phyloP scores from a whole-genome alignment of 192 early-diverging fungal genomes.

The Coemansia sp. region DNA sequence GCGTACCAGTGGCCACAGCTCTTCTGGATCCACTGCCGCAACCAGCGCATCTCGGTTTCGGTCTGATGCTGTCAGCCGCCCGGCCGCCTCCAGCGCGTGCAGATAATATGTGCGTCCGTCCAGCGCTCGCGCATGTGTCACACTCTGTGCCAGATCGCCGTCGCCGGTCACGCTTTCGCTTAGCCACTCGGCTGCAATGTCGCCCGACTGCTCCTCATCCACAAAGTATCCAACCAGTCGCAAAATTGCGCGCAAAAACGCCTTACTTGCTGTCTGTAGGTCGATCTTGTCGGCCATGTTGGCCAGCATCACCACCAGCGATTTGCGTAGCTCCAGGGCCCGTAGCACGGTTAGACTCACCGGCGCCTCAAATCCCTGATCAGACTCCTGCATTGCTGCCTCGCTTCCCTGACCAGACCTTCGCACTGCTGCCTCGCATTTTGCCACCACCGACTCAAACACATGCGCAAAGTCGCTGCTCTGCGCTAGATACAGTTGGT shows the following conservation, averaged over 20 bases:
- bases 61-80: constrained; percentile 27
- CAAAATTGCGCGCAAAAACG: constrained; percentile 24
- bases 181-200: constrained; percentile 23
- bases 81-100: constrained; percentile 39
- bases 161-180: constrained; percentile 14
- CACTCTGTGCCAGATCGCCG: constrained; percentile 4
- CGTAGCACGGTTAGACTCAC: constrained; percentile 28
- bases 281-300: constrained; percentile 37
- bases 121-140: constrained; percentile 17
- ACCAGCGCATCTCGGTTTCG: constrained; percentile 23
- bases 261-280: constrained; percentile 6
- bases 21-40: constrained; percentile 1
- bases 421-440: constrained; percentile 19
- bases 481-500: constrained; percentile 38
- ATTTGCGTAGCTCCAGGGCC: constrained; percentile 44
- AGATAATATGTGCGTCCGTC: constrained; percentile 37
- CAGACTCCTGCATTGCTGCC: background rate
- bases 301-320: constrained; percentile 32
- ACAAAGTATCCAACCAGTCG: constrained; percentile 39
- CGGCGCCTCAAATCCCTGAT: background rate
- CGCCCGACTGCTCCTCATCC: constrained; percentile 37
- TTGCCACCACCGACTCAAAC: constrained; percentile 16
- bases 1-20: constrained; percentile 18
- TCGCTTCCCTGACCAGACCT: constrained; percentile 1
- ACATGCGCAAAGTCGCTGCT: constrained; percentile 37